A percentile compares a stretch with the other conserved stretches of the same genome.
These are phyloP conservation scores for Neofusicoccum umdonicola DNA, from an alignment of 2,329 filamentous ascomycete genomes.

Conservation along the genomic window DNA sequence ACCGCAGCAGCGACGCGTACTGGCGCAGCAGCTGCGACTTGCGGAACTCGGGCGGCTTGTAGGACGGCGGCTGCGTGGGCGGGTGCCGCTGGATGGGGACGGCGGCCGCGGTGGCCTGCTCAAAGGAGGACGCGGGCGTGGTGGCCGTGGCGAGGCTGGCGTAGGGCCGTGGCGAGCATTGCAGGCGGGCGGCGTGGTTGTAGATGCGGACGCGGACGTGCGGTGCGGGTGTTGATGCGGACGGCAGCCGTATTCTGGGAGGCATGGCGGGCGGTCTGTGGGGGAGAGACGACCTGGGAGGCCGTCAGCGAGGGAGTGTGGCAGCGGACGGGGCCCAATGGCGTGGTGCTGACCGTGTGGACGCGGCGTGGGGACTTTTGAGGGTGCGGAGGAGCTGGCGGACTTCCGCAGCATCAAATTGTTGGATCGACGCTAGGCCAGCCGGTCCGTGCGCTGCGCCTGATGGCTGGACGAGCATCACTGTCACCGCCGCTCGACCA, in stretches of 20 bases:
- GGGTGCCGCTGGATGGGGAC: constrained; percentile 52
- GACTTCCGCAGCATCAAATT: constrained; percentile 18
- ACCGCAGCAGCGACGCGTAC: constrained; percentile 84
- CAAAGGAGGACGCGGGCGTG: constrained; percentile 53
- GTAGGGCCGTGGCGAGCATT: constrained; percentile 41
- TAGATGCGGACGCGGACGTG: constrained; percentile 25
- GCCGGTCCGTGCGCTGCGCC: too few relatives aligned
- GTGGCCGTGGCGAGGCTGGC: constrained; percentile 51
- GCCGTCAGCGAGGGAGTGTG: background rate
- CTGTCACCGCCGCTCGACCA: background rate
- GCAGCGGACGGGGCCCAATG: background rate
- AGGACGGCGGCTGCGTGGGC: constrained; percentile 77
- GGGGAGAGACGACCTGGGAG: background rate
- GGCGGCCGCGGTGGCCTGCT: constrained; percentile 46
- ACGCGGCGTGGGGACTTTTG: background rate
- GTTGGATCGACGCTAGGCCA: constrained; percentile 6
- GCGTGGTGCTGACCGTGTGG: background rate
- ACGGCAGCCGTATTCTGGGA: constrained; percentile 36
- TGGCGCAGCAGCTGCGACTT: constrained; percentile 85
- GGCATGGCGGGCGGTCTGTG: constrained; percentile 29
- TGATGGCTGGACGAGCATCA: background rate
- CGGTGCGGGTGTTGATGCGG: constrained; percentile 22
- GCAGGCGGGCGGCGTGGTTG: constrained; percentile 23
- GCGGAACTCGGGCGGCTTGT: constrained; percentile 80
- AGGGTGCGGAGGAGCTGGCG: constrained; percentile 6